Evolutionary conservation across 2,329 filamentous ascomycete species (phyloP).

Genomic region (Pochonia chlamydosporia): DNA sequence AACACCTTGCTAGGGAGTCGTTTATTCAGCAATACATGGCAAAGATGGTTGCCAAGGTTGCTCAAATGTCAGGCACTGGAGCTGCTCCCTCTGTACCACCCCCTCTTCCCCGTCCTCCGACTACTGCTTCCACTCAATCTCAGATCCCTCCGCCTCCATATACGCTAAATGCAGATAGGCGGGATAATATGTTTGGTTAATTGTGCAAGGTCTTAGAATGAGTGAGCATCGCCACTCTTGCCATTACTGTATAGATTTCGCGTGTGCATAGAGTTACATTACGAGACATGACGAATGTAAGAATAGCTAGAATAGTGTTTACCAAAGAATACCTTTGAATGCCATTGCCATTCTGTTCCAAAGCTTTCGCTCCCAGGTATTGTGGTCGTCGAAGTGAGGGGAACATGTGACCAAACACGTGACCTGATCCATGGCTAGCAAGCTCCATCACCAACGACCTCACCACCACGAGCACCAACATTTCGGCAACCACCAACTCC

Average conservation of each 20-base stretch:
- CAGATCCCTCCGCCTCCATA: slow-evolving; percentile 19
- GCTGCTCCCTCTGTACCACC: slow-evolving; percentile 6
- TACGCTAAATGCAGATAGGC: slow-evolving; percentile 5
- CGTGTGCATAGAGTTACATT: not conserved
- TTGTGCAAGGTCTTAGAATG: not conserved
- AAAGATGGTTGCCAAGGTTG: slow-evolving; percentile 56
- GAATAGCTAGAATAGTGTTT: too few relatives aligned
- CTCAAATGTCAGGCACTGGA: slow-evolving; percentile 20
- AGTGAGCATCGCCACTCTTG: not conserved
- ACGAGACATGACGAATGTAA: not conserved
- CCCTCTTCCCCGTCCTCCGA: slow-evolving; percentile 3
- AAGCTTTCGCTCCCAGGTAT: too few relatives aligned
- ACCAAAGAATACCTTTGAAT: too few relatives aligned
- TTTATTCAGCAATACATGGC: slow-evolving; percentile 74
- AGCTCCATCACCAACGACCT: slow-evolving; percentile 14
- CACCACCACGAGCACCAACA: slow-evolving; percentile 7
- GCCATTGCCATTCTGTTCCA: too few relatives aligned
- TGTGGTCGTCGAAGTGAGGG: too few relatives aligned
- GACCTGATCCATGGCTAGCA: slow-evolving; percentile 13
- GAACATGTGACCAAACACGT: slow-evolving; percentile 9
- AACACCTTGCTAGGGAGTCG: slow-evolving; percentile 49
- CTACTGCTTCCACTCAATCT: slow-evolving; percentile 7
- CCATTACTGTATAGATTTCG: not conserved
- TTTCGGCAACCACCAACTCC: not conserved
- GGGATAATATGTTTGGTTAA: slow-evolving; percentile 11